These are phyloP conservation scores for Zygotorulaspora danielsina DNA, from an alignment of 805 yeast species.

Conservation along the genomic window DNA sequence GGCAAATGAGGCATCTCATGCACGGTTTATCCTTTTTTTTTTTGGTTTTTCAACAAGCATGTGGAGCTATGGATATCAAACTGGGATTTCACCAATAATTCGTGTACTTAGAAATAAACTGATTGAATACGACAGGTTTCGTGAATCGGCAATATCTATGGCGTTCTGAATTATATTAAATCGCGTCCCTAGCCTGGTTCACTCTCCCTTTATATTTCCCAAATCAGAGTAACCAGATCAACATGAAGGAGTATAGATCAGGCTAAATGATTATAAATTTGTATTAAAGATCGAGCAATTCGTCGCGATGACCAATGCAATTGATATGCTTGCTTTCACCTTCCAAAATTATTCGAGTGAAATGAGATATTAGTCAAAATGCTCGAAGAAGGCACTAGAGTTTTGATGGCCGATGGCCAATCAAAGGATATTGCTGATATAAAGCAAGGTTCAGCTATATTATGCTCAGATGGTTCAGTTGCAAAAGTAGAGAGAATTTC, in stretches of 20 bases:
- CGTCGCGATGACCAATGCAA: too few relatives aligned
- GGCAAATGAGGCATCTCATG: too few relatives aligned
- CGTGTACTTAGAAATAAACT: too few relatives aligned
- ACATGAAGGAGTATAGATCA: background rate
- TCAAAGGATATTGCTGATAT: slow-evolving; percentile 36
- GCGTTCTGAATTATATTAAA: background rate
- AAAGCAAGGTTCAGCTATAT: slow-evolving; percentile 38
- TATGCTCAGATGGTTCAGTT: slow-evolving; percentile 43
- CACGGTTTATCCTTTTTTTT: too few relatives aligned
- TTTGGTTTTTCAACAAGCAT: too few relatives aligned
- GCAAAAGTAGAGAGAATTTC: slow-evolving; percentile 40
- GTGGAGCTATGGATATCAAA: too few relatives aligned
- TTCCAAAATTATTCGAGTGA: too few relatives aligned
- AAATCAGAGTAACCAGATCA: background rate
- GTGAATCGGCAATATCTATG: background rate
- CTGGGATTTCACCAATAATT: too few relatives aligned
- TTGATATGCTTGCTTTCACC: too few relatives aligned
- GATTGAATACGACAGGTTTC: too few relatives aligned
- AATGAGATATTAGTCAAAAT: too few relatives aligned
- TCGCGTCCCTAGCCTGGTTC: background rate
- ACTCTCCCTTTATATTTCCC: background rate
- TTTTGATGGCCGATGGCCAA: slow-evolving; percentile 43
- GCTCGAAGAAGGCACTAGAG: slow-evolving; percentile 39
- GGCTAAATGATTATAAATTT: too few relatives aligned
- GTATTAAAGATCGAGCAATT: background rate